Base-by-base conservation (phyloP, 2,329 filamentous ascomycete species). In the Trichoderma breve region DNA sequence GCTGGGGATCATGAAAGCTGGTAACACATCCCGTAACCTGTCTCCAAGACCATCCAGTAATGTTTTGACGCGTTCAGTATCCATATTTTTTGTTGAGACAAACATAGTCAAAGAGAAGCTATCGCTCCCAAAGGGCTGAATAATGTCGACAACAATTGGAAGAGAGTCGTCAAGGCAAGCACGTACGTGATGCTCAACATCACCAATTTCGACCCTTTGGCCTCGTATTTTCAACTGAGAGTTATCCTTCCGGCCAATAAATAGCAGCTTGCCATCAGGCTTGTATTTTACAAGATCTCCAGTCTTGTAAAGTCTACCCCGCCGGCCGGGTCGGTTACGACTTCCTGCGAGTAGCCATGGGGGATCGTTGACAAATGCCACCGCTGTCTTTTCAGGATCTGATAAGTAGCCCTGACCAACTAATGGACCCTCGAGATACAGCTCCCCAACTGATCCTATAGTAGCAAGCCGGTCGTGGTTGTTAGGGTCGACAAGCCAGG, bases 221-320 rank as follows among this genome's bases (percentile, higher is more conserved):
- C 89, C 89, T 32, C 83, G 81, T 11, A 89, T 77, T 75, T 89
- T 89, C 36, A 88, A 81, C 76, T 89, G 86, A 39, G 60, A 62
- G 32, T 82, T 81, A 74, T 89, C 87, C 73, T 85, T 86, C 47
- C 87, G 81, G 60, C 86, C 86, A 68, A 86, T 74, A 70, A 81
- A 84, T 0, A 79, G 71, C 12, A 85, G 75, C 39, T 71, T 74
- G 7, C 81, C 81, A 70, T 84, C 78, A 4, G 73, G 65, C 34
- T 78, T 71, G 28, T 81, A 80, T 30, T 73, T 73, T 8, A 76
- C 80, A 26, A 82, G 74, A 70, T 82, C 81, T 14, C 81, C 81
- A 1, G 81, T 82, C 61, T 78, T 77, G 73, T 81, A 82, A 6
- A 83, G 67, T 43, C 72, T 64, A 8, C 73, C 73, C 2, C 39